phyloP scores from a whole-genome alignment of 768 basidiomycete genomes.

The Naematelia aurantialba region DNA sequence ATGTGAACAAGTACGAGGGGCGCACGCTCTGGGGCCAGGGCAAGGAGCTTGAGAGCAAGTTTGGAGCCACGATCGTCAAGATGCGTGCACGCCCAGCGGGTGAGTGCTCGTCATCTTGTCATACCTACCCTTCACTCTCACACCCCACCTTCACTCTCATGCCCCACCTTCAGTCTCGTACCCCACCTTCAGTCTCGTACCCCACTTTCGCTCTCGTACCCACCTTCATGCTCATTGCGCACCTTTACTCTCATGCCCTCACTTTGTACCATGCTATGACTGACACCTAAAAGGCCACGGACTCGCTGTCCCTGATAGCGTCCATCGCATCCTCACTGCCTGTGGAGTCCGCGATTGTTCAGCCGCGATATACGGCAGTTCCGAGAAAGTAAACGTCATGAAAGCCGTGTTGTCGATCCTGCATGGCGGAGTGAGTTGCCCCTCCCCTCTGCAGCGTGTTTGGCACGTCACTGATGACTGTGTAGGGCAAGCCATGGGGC shows the following conservation, averaged over 20 bases:
- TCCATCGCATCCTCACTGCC: slow-evolving; percentile 81
- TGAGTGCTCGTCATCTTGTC: slow-evolving; percentile 25
- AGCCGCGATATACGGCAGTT: slow-evolving; percentile 90
- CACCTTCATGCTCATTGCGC: too few species aligned
- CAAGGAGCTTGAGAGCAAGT: slow-evolving; percentile 70
- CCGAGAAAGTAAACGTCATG: slow-evolving; percentile 79
- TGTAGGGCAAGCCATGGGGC: slow-evolving; percentile 41
- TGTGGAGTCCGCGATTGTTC: slow-evolving; percentile 93
- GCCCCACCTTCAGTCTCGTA: neutral
- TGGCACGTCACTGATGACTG: neutral
- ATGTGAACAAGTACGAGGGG: slow-evolving; percentile 86
- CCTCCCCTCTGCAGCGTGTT: neutral
- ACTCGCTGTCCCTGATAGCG: slow-evolving; percentile 76
- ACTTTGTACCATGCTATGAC: neutral
- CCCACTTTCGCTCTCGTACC: neutral
- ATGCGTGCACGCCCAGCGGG: slow-evolving; percentile 59
- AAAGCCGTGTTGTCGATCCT: slow-evolving; percentile 79
- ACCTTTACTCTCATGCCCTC: too few species aligned
- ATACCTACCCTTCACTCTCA: neutral
- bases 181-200: neutral
- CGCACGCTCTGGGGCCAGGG: slow-evolving; percentile 81
- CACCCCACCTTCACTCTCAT: neutral
- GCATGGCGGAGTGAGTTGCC: slow-evolving; percentile 74
- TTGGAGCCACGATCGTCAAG: slow-evolving; percentile 74
- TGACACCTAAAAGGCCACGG: slow-evolving; percentile 69